Percentiles rank a stretch among this genome's conserved stretches.
phyloP scores from a whole-genome alignment of 2,329 filamentous ascomycete species.

The Fusarium sp. region DNA sequence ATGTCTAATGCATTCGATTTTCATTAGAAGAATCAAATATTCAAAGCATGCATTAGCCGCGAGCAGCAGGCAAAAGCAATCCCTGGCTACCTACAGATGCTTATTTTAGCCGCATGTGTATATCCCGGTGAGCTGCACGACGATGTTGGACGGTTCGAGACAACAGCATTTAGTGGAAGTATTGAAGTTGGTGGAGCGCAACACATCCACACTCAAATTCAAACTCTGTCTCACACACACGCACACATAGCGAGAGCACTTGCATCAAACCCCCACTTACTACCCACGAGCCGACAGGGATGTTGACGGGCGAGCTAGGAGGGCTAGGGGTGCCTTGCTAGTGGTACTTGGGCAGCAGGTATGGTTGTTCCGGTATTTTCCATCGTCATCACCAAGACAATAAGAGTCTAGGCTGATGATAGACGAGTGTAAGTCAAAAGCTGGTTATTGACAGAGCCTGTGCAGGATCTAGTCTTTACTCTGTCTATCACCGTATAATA shows the following conservation, averaged over 20 bases:
- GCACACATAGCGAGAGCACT: slow-evolving; percentile 23
- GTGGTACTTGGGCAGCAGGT: slow-evolving; percentile 15
- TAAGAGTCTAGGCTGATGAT: not conserved
- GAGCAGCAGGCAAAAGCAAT: slow-evolving; percentile 19
- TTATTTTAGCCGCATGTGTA: slow-evolving; percentile 42
- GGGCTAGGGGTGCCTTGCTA: slow-evolving; percentile 4
- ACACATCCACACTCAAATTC: slow-evolving; percentile 17
- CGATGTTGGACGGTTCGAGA: slow-evolving; percentile 36
- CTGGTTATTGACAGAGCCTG: not conserved
- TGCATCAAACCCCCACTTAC: slow-evolving; percentile 43
- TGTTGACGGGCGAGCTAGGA: slow-evolving; percentile 19
- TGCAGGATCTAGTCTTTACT: not conserved
- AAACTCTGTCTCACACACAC: not conserved
- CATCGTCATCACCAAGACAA: slow-evolving; percentile 18
- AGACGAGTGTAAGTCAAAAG: not conserved
- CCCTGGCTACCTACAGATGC: slow-evolving; percentile 38
- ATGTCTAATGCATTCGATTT: slow-evolving; percentile 20
- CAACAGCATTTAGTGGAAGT: slow-evolving; percentile 27
- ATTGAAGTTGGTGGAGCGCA: slow-evolving; percentile 16
- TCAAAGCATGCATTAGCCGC: slow-evolving; percentile 27
- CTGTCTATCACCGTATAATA: not conserved
- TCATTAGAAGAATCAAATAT: slow-evolving; percentile 40
- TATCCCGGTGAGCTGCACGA: slow-evolving; percentile 21
- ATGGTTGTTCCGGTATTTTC: slow-evolving; percentile 38
- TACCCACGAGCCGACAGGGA: slow-evolving; percentile 40